A percentile compares a stretch with the other conserved stretches of the same genome.
These are phyloP conservation scores for Lichenothelia convexa DNA, from an alignment of 495 filamentous ascomycete genomes.

Conservation along the genomic window DNA sequence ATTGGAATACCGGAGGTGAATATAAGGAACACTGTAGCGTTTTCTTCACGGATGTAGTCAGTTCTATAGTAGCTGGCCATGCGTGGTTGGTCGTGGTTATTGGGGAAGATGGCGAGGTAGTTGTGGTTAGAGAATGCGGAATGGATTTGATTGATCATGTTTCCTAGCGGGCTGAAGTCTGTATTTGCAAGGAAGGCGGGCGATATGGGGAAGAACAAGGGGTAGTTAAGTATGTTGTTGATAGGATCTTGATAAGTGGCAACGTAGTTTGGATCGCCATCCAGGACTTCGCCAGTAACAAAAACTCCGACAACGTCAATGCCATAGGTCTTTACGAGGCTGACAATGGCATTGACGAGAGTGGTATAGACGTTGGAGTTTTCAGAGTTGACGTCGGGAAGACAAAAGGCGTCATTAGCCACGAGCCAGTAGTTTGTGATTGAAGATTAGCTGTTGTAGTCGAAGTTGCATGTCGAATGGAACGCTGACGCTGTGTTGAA, in stretches of 20 bases:
- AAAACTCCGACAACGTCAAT: constrained; percentile 48
- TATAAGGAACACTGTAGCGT: constrained; percentile 53
- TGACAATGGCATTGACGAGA: too few species aligned
- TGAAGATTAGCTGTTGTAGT: constrained; percentile 46
- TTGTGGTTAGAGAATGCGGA: constrained; percentile 37
- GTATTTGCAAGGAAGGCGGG: constrained; percentile 30
- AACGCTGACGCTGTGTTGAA: constrained; percentile 47
- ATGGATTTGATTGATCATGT: constrained; percentile 16
- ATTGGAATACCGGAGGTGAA: constrained; percentile 51
- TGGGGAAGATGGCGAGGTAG: constrained; percentile 52
- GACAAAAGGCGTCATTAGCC: too few species aligned
- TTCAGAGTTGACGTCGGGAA: too few species aligned
- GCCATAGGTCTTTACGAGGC: too few species aligned
- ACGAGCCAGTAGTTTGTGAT: too few species aligned
- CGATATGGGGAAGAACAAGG: constrained; percentile 43
- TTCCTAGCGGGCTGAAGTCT: constrained; percentile 8
- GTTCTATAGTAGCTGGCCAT: constrained; percentile 25
- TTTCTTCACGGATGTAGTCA: constrained; percentile 35
- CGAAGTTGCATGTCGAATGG: constrained; percentile 46
- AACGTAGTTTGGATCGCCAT: constrained; percentile 40
- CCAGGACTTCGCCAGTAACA: constrained; percentile 47
- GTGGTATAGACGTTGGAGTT: too few species aligned
- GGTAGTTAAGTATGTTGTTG: constrained; percentile 52
- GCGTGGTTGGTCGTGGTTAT: constrained; percentile 60
- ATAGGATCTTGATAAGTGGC: constrained; percentile 46